A percentile compares a stretch with the other conserved stretches of the same genome.
Conservation (phyloP, 371 early-diverging fungal species). For the Lichtheimia hyalospora region DNA sequence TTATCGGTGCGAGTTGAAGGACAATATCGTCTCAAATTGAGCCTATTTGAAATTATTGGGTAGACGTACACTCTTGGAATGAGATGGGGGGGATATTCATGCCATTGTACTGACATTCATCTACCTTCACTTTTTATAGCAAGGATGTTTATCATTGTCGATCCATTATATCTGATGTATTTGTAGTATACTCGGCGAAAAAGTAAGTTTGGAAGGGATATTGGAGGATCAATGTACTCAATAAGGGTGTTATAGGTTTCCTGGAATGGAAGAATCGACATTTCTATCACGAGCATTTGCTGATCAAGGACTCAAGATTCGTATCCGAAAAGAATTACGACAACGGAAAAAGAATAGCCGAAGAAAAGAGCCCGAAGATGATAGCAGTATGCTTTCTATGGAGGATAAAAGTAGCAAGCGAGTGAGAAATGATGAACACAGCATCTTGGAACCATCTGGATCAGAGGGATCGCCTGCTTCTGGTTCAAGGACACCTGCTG, state of each 20-base stretch:
- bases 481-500: neutral
- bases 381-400: neutral
- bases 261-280: slow-evolving; percentile 95
- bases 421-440: slow-evolving; percentile 5
- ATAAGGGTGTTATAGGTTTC: slow-evolving; percentile 54
- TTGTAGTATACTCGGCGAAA: slow-evolving; percentile 90
- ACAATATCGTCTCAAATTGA: slow-evolving; percentile 83
- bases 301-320: slow-evolving; percentile 93
- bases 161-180: slow-evolving; percentile 73
- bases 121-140: slow-evolving; percentile 19
- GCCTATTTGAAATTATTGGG: slow-evolving; percentile 87
- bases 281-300: slow-evolving; percentile 88
- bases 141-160: slow-evolving; percentile 81
- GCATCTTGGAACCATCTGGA: neutral
- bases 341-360: slow-evolving; percentile 33
- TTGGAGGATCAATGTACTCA: neutral
- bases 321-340: slow-evolving; percentile 76
- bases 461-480: slow-evolving; percentile 2
- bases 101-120: neutral
- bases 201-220: slow-evolving; percentile 35
- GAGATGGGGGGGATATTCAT: neutral
- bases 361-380: slow-evolving; percentile 20
- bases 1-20: slow-evolving; percentile 92
- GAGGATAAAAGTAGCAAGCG: slow-evolving; percentile 7
- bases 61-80: slow-evolving; percentile 18